A percentile compares a stretch with the other conserved stretches of the same genome.
phyloP scores from a whole-genome alignment of 176 grass and related monocot species.

The Oryza officinalis region DNA sequence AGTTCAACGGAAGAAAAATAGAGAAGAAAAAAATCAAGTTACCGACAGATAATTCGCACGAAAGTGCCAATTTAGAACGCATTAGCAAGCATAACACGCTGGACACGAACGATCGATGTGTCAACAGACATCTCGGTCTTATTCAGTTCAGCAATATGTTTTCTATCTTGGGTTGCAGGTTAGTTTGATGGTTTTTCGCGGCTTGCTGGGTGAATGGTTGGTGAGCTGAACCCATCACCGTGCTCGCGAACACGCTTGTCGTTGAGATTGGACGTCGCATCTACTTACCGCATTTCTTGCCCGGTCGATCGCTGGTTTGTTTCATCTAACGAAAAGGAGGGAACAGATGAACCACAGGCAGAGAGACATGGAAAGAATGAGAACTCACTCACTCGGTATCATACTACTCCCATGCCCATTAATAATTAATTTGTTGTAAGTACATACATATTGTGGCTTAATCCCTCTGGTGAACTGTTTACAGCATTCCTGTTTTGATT shows the following conservation, averaged over 20 bases:
- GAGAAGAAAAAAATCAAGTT: neutral
- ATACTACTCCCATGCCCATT: neutral
- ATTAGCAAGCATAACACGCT: neutral
- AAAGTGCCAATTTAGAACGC: too few species aligned
- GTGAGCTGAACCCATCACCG: neutral
- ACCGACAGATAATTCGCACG: too few species aligned
- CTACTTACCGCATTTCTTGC: neutral
- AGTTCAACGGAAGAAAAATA: neutral
- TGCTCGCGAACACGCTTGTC: neutral
- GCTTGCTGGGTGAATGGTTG: neutral
- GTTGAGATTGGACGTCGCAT: constrained; percentile 26
- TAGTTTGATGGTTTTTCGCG: too few species aligned
- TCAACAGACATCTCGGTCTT: neutral
- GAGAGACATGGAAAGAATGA: neutral
- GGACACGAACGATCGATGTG: neutral
- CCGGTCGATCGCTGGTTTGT: neutral
- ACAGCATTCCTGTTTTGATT: neutral
- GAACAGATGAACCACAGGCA: neutral
- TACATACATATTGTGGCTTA: too few species aligned
- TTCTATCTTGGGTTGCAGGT: neutral
- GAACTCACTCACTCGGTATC: neutral
- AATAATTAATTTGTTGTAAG: neutral
- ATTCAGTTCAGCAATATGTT: neutral
- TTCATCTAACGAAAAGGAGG: neutral
- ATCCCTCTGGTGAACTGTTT: too few species aligned